A percentile compares a stretch with the other conserved stretches of the same genome.
Conservation (phyloP, 148 eudicot genomes). For the Amaranthus palmeri region DNA sequence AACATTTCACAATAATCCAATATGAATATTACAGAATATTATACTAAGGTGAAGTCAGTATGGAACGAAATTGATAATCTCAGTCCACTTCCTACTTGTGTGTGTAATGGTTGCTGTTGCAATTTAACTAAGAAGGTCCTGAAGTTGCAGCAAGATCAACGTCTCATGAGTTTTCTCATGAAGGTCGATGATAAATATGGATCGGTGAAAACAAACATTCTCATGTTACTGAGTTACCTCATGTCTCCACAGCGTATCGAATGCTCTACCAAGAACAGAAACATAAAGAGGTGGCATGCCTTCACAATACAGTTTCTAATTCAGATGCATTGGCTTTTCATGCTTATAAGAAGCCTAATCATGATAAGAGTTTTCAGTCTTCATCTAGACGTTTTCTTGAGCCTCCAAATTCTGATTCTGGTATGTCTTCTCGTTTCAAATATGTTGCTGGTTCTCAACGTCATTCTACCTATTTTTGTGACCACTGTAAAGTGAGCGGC, state of each 20-base stretch:
- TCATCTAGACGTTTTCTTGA: too few relatives aligned
- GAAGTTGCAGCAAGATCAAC: background rate
- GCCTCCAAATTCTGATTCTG: too few relatives aligned
- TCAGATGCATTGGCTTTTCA: too few relatives aligned
- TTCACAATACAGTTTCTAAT: too few relatives aligned
- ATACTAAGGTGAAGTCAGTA: background rate
- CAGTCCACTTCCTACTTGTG: background rate
- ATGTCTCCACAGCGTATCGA: background rate
- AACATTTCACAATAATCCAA: background rate
- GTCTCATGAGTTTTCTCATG: background rate
- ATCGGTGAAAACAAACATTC: background rate
- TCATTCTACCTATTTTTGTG: too few relatives aligned
- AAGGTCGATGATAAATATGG: background rate
- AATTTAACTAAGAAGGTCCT: background rate
- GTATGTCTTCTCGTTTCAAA: too few relatives aligned
- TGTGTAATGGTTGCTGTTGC: background rate
- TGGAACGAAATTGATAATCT: background rate
- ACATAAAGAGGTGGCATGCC: background rate
- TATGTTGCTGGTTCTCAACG: too few relatives aligned
- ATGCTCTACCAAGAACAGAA: background rate
- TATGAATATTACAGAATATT: background rate
- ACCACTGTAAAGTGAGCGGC: too few relatives aligned
- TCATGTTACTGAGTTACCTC: too few relatives aligned
- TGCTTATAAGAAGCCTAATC: too few relatives aligned
- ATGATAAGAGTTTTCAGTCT: too few relatives aligned